phyloP scores from a whole-genome alignment of 768 basidiomycete species.

The Leccinum longicurvipes region DNA sequence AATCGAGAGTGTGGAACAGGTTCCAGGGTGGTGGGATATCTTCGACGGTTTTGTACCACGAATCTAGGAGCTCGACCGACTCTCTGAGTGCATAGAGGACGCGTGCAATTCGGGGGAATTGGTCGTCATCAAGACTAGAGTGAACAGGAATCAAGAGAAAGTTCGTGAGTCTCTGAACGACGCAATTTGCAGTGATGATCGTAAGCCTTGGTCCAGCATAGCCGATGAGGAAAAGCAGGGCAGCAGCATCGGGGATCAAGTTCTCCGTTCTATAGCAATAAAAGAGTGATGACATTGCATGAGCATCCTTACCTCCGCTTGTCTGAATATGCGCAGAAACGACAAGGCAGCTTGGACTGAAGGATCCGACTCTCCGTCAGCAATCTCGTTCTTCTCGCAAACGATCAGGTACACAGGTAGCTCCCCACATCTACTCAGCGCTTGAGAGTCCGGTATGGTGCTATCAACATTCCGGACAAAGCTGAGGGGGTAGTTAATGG shows the following conservation, averaged over 20 bases:
- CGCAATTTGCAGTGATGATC: conserved; percentile 23
- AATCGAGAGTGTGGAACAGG: conserved; percentile 11
- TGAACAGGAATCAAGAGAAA: conserved; percentile 25
- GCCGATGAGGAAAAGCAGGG: conserved; percentile 27
- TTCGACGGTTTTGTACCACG: conserved; percentile 18
- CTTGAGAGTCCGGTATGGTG: conserved; percentile 3
- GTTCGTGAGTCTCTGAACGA: conserved; percentile 36
- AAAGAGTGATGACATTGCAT: neutral
- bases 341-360: conserved; percentile 29
- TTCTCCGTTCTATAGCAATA: neutral
- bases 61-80: conserved; percentile 8
- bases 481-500: neutral
- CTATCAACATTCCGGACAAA: neutral
- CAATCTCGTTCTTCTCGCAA: conserved; percentile 15
- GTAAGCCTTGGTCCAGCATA: conserved; percentile 24
- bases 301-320: conserved; percentile 1
- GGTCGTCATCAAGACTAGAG: conserved; percentile 16
- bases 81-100: conserved; percentile 22
- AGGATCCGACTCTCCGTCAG: conserved; percentile 27
- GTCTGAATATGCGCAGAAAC: conserved; percentile 14
- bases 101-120: conserved; percentile 11
- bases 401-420: conserved; percentile 7
- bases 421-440: neutral
- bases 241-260: conserved; percentile 22
- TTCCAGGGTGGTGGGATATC: neutral